Percentiles rank a stretch among this genome's conserved stretches.
phyloP scores from a whole-genome alignment of 225 moss, liverwort and hornwort genomes.

The Sphagnum tenellum region DNA sequence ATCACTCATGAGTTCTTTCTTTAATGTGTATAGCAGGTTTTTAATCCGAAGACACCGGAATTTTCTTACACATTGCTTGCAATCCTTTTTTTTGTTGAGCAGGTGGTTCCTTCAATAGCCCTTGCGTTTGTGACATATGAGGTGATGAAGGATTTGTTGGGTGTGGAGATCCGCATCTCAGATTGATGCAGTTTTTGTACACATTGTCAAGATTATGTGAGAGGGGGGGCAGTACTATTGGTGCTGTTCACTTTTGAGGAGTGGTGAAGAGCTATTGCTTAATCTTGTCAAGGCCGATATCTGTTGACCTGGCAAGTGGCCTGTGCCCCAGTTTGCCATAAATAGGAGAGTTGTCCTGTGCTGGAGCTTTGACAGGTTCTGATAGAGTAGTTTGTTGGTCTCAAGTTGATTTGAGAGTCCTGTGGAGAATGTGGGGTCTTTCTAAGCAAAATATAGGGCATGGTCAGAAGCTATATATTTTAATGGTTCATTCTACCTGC shows the following conservation, averaged over 20 bases:
- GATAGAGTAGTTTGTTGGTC: not conserved
- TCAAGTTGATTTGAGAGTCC: not conserved
- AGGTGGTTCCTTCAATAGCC: conserved; percentile 96
- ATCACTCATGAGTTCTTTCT: too few relatives aligned
- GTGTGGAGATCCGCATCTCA: conserved; percentile 91
- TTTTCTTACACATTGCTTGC: too few relatives aligned
- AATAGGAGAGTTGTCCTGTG: not conserved
- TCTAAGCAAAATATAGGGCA: too few relatives aligned
- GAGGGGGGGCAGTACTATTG: conserved; percentile 4
- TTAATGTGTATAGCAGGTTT: too few relatives aligned
- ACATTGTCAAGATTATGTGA: conserved; percentile 22
- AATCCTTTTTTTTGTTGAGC: conserved; percentile 3
- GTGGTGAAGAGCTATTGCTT: conserved; percentile 20
- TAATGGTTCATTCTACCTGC: not conserved
- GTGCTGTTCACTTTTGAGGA: conserved; percentile 10
- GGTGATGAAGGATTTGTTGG: conserved; percentile 91
- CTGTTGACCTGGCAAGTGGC: conserved; percentile 14
- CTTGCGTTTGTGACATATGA: conserved; percentile 98
- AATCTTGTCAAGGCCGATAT: conserved; percentile 11
- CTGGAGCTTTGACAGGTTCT: conserved; percentile 7
- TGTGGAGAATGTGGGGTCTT: too few relatives aligned
- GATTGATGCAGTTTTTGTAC: conserved; percentile 66
- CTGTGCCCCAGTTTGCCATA: conserved; percentile 10
- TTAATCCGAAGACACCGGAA: too few relatives aligned
- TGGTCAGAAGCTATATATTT: too few relatives aligned